Percentiles rank a stretch among this genome's conserved stretches.
phyloP scores from a whole-genome alignment of 2,329 filamentous ascomycete species.

The Ceratocystis alfenasii region DNA sequence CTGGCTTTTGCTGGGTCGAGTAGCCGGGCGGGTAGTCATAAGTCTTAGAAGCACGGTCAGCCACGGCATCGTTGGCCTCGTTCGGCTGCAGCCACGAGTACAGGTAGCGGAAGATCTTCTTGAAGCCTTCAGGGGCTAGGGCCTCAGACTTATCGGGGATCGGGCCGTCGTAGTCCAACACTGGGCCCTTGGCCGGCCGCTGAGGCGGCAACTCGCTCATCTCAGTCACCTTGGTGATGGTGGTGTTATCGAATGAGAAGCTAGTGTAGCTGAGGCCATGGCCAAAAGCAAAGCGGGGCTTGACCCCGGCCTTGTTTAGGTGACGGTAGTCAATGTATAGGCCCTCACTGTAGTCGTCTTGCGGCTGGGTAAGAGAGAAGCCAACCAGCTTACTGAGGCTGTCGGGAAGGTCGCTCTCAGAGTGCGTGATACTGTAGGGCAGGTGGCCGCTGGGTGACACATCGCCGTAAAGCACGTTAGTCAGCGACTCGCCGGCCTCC shows the following conservation, averaged over 20 bases:
- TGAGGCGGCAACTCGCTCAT: slow-evolving; percentile 33
- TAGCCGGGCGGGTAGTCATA: slow-evolving; percentile 59
- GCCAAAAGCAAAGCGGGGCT: slow-evolving; percentile 74
- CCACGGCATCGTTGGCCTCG: slow-evolving; percentile 34
- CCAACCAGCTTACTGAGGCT: slow-evolving; percentile 30
- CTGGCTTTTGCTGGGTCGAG: slow-evolving; percentile 35
- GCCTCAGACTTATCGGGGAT: slow-evolving; percentile 44
- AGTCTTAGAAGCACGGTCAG: slow-evolving; percentile 28
- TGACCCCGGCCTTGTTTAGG: slow-evolving; percentile 65
- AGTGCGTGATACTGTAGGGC: slow-evolving; percentile 75
- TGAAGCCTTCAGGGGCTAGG: slow-evolving; percentile 47
- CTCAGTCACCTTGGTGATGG: slow-evolving; percentile 36
- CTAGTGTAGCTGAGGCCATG: slow-evolving; percentile 72
- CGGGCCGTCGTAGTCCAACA: slow-evolving; percentile 37
- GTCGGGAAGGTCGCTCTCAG: slow-evolving; percentile 58
- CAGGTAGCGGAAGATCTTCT: slow-evolving; percentile 51
- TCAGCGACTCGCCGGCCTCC: slow-evolving; percentile 72
- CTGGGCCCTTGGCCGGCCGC: slow-evolving; percentile 31
- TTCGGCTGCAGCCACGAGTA: slow-evolving; percentile 51
- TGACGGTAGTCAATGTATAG: slow-evolving; percentile 78
- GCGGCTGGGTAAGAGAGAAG: slow-evolving; percentile 50
- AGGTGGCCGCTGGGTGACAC: slow-evolving; percentile 66
- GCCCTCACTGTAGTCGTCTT: slow-evolving; percentile 73
- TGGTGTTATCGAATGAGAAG: slow-evolving; percentile 48
- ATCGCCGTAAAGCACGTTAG: slow-evolving; percentile 67